Evolutionary conservation across 768 basidiomycete species (phyloP).

Genomic region (Fomitopsis serialis): DNA sequence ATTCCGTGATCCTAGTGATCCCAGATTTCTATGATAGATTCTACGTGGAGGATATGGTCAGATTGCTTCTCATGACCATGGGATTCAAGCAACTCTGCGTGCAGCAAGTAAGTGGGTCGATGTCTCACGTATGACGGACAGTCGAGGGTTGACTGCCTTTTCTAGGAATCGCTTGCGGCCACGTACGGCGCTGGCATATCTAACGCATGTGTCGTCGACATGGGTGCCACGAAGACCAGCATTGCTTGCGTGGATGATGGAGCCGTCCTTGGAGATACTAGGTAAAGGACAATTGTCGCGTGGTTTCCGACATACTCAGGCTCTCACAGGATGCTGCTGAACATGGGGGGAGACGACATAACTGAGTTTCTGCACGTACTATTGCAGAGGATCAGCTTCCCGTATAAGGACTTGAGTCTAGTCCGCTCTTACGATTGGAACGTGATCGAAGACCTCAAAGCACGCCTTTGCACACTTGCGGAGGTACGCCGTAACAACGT

Average conservation of each 20-base stretch:
- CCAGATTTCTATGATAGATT: slow-evolving; percentile 87
- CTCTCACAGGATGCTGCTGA: slow-evolving; percentile 59
- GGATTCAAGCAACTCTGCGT: slow-evolving; percentile 92
- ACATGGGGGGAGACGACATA: slow-evolving; percentile 93
- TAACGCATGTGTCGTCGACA: slow-evolving; percentile 92
- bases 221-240: slow-evolving; percentile 79
- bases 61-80: slow-evolving; percentile 69
- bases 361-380: slow-evolving; percentile 83
- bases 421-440: slow-evolving; percentile 79
- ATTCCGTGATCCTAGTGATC: slow-evolving; percentile 82
- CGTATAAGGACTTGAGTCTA: slow-evolving; percentile 81
- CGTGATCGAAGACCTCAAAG: slow-evolving; percentile 89
- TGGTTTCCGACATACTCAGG: neutral
- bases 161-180: slow-evolving; percentile 85
- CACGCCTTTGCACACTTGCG: slow-evolving; percentile 74
- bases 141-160: neutral
- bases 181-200: slow-evolving; percentile 95
- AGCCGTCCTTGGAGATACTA: slow-evolving; percentile 77
- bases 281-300: slow-evolving; percentile 39
- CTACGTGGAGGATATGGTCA: slow-evolving; percentile 76
- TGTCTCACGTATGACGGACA: neutral
- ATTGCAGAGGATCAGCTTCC: slow-evolving; percentile 77
- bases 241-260: slow-evolving; percentile 96
- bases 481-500: slow-evolving; percentile 61
- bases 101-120: slow-evolving; percentile 64